Base-by-base conservation (phyloP, 768 basidiomycete species). In the Bullera alba region DNA sequence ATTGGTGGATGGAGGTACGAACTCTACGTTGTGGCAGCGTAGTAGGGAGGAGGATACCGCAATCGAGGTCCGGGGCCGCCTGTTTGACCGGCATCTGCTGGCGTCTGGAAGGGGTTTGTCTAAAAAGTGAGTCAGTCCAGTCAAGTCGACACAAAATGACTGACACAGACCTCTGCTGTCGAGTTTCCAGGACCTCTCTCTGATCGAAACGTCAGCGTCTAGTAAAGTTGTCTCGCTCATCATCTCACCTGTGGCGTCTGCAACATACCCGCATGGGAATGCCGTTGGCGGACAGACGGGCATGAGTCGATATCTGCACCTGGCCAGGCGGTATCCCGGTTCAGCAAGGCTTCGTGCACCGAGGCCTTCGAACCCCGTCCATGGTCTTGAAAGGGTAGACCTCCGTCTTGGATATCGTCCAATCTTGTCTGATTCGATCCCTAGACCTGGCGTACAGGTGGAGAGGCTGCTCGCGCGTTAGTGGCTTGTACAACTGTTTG, bases 151-250 rank as follows among this genome's bases (percentile, higher is more conserved):
- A 41, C 10, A 29, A 19, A 8, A 25, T 16, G 41, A 14, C 38
- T 81, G 81, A n/a, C 93, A 95, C 76, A 92, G 86, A 46, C 84
- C 89, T 1, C 95, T 95, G 63, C 97, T 99, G 42, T 96, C 95
- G 8, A 96, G 80, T 2, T 76, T 79, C n/a, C n/a, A n/a, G n/a
- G n/a, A n/a, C 88, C 87, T 59, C 91, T 87, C 53, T 67, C 47
- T 17, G 34, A 41, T n/a, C n/a, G n/a, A n/a, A n/a, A n/a, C 32
- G 42, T 27, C 28, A 38, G 41, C 16, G 23, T n/a, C n/a, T n/a
- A n/a, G n/a, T n/a, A n/a, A n/a, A n/a, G n/a, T n/a, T n/a, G n/a
- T n/a, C n/a, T n/a, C n/a, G n/a, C n/a, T n/a, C 3, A 25, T 6
- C 41, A 16, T 32, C 60, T 41, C 32, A 65, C 63, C 28, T 57